These are phyloP conservation scores for Venturia carpophila DNA, from an alignment of 2,329 filamentous ascomycete species.

Conservation along the genomic window DNA sequence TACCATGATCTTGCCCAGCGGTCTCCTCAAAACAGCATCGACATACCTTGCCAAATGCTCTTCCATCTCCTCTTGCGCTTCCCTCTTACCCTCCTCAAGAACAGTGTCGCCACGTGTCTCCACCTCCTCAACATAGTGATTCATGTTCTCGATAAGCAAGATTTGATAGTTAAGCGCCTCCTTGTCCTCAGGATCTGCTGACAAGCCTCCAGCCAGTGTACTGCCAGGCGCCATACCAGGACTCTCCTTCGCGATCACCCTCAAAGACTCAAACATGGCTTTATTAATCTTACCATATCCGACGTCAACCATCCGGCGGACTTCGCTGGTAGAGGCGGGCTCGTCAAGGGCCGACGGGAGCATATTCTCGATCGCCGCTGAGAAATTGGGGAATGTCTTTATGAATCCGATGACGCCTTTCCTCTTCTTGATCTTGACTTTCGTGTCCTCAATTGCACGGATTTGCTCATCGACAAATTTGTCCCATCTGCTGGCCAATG, in stretches of 20 bases:
- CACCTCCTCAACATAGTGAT: slow-evolving; percentile 90
- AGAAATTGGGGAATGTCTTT: slow-evolving; percentile 83
- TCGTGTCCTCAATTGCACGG: slow-evolving; percentile 91
- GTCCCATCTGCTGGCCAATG: slow-evolving; percentile 66
- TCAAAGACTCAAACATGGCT: slow-evolving; percentile 94
- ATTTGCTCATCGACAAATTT: slow-evolving; percentile 94
- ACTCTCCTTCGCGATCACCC: slow-evolving; percentile 76
- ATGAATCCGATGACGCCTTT: slow-evolving; percentile 96
- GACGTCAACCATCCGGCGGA: slow-evolving; percentile 72
- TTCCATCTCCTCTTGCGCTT: slow-evolving; percentile 67
- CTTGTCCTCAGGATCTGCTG: slow-evolving; percentile 73
- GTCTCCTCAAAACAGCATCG: slow-evolving; percentile 77
- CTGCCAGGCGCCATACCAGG: slow-evolving; percentile 48
- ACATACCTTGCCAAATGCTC: slow-evolving; percentile 88
- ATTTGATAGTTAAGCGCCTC: slow-evolving; percentile 97
- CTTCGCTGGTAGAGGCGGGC: slow-evolving; percentile 51
- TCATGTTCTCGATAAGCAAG: slow-evolving; percentile 96
- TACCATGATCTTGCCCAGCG: slow-evolving; percentile 74
- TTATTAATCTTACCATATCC: slow-evolving; percentile 85
- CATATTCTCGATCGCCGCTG: slow-evolving; percentile 76
- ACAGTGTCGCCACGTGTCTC: slow-evolving; percentile 66
- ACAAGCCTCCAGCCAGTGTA: slow-evolving; percentile 30
- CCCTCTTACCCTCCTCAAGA: slow-evolving; percentile 73
- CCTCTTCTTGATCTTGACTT: slow-evolving; percentile 97
- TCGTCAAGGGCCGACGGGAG: slow-evolving; percentile 45